phyloP scores from a whole-genome alignment of 2,329 filamentous ascomycete genomes.

The Beauveria varroae region DNA sequence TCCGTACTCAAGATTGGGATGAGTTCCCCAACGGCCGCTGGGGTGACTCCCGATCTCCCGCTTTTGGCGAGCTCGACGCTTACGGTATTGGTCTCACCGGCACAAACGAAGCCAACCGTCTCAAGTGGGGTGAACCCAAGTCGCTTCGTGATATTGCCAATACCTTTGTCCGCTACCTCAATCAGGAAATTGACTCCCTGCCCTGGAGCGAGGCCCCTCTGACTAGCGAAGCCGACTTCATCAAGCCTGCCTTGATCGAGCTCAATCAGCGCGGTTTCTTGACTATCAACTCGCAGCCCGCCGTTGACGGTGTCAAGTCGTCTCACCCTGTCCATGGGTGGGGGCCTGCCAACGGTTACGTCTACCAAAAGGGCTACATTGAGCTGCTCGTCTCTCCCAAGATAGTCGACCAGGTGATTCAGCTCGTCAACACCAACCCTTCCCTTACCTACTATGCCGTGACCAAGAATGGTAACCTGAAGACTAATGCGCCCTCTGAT shows the following conservation, averaged over 20 bases:
- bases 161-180: conserved; percentile 79
- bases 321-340: conserved; percentile 83
- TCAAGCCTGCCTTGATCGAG: conserved; percentile 68
- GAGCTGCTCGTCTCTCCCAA: conserved; percentile 82
- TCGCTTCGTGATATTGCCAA: conserved; percentile 72
- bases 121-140: conserved; percentile 84
- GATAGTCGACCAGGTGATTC: conserved; percentile 68
- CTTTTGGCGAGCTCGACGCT: conserved; percentile 89
- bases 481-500: conserved; percentile 76
- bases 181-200: conserved; percentile 70
- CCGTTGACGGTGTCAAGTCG: conserved; percentile 85
- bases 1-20: conserved; percentile 96
- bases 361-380: conserved; percentile 97
- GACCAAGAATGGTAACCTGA: conserved; percentile 71
- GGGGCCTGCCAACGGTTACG: conserved; percentile 91
- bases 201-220: conserved; percentile 94
- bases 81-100: conserved; percentile 93
- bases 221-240: conserved; percentile 69
- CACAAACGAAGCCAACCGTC: conserved; percentile 91
- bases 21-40: conserved; percentile 98
- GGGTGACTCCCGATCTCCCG: conserved; percentile 94
- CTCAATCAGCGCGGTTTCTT: conserved; percentile 83
- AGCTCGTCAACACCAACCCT: conserved; percentile 67
- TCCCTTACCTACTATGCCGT: conserved; percentile 94
- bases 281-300: conserved; percentile 96